Conservation (phyloP, 2,329 filamentous ascomycete genomes). For the Orbilia javanica region DNA sequence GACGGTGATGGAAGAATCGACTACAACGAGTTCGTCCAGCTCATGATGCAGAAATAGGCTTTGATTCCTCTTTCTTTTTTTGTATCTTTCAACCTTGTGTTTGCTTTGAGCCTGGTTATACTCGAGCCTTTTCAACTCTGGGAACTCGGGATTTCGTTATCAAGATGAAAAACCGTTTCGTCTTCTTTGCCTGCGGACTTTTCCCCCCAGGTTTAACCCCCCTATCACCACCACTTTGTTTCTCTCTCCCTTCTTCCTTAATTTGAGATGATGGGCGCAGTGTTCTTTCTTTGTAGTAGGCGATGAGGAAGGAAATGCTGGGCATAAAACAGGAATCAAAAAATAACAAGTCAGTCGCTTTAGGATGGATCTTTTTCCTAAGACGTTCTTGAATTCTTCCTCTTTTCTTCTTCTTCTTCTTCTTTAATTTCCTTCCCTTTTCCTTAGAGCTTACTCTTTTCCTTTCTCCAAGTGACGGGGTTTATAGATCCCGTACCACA, state of each 20-base stretch:
- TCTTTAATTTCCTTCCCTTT: neutral
- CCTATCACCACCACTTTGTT: too few species aligned
- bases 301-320: slow-evolving; percentile 35
- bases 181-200: neutral
- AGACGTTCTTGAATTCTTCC: neutral
- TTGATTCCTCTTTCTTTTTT: neutral
- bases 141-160: neutral
- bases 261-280: neutral
- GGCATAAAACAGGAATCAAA: slow-evolving; percentile 43
- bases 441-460: neutral
- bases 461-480: neutral
- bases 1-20: slow-evolving; percentile 90
- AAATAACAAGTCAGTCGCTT: slow-evolving; percentile 32
- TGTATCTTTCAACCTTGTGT: neutral
- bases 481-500: neutral
- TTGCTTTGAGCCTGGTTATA: neutral
- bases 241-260: neutral
- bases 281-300: slow-evolving; percentile 13
- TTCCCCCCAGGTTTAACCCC: neutral
- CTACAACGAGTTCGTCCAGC: slow-evolving; percentile 92
- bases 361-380: slow-evolving; percentile 16
- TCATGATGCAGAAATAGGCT: slow-evolving; percentile 95
- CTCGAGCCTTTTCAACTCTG: slow-evolving; percentile 4
- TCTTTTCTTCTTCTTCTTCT: neutral
- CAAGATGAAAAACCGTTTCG: neutral